phyloP scores from a whole-genome alignment of 192 early-diverging fungal species.

The Mortierella antarctica region DNA sequence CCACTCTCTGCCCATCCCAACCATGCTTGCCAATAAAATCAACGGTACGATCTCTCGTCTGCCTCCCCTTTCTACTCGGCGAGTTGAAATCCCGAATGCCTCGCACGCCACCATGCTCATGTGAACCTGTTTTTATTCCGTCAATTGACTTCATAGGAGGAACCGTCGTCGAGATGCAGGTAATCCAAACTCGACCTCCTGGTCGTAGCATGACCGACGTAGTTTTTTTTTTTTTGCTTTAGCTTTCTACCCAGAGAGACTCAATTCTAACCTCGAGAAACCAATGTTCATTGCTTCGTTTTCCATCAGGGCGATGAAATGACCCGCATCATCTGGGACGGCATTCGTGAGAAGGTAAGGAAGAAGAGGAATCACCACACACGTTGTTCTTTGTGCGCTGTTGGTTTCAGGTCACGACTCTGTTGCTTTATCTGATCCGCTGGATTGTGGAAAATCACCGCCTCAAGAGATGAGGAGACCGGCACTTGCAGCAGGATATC shows the following conservation, averaged over 20 bases:
- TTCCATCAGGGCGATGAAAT: conserved; percentile 96
- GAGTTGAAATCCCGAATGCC: not conserved
- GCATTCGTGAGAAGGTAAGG: conserved; percentile 89
- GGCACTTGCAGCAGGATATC: too few species aligned
- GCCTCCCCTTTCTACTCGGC: not conserved
- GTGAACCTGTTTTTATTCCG: not conserved
- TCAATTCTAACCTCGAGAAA: too few species aligned
- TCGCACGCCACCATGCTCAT: not conserved
- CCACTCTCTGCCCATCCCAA: conserved; percentile 6
- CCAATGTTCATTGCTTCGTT: not conserved
- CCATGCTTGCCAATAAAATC: conserved; percentile 43
- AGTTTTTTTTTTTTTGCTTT: not conserved
- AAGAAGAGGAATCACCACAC: not conserved
- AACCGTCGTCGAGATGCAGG: conserved; percentile 58
- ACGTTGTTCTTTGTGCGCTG: too few species aligned
- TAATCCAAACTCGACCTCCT: not conserved
- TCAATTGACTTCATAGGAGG: conserved; percentile 24
- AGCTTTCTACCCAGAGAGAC: too few species aligned
- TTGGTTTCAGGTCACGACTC: conserved; percentile 4
- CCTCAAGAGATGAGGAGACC: too few species aligned
- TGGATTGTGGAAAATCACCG: too few species aligned
- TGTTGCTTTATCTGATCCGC: not conserved
- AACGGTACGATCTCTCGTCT: conserved; percentile 29
- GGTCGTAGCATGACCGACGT: not conserved
- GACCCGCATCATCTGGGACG: conserved; percentile 97